A percentile compares a stretch with the other conserved stretches of the same genome.
Conservation (phyloP, 129 eudicot genomes). For the Flaveria brownii region DNA sequence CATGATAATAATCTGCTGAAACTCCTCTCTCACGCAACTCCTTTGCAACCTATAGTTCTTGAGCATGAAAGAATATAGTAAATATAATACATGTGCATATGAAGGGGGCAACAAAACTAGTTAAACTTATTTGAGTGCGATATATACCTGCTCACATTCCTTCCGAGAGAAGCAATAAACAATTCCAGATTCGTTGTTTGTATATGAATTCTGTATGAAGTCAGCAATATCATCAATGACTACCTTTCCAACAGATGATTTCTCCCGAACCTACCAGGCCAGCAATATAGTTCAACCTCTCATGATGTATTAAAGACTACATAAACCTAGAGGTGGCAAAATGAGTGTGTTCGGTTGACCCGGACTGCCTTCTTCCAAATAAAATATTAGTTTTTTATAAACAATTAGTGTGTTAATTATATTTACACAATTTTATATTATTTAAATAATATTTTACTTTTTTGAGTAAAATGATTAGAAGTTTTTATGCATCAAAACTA, state of each 20-base stretch:
- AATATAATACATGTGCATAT: slow-evolving; percentile 22
- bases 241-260: slow-evolving; percentile 79
- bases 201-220: slow-evolving; percentile 68
- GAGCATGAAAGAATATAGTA: slow-evolving; percentile 27
- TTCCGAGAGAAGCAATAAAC: slow-evolving; percentile 92
- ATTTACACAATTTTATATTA: neutral
- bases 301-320: slow-evolving; percentile 16
- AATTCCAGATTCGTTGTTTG: slow-evolving; percentile 93
- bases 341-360: slow-evolving; percentile 2
- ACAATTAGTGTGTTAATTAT: neutral
- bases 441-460: neutral
- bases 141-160: slow-evolving; percentile 91
- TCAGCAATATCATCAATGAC: slow-evolving; percentile 90
- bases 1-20: slow-evolving; percentile 91
- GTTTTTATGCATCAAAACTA: neutral
- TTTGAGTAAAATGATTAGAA: neutral
- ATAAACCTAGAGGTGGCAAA: slow-evolving; percentile 7
- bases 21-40: slow-evolving; percentile 85
- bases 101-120: neutral
- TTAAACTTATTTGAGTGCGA: slow-evolving; percentile 10
- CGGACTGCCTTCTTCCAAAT: neutral
- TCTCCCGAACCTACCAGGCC: slow-evolving; percentile 74
- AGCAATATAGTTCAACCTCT: slow-evolving; percentile 8
- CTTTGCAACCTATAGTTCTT: slow-evolving; percentile 72
- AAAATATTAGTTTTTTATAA: neutral